Percentiles rank a stretch among this genome's conserved stretches.
These are phyloP conservation scores for Gracilaria gracilis DNA, from an alignment of 23 red algal genomes.

Conservation along the genomic window DNA sequence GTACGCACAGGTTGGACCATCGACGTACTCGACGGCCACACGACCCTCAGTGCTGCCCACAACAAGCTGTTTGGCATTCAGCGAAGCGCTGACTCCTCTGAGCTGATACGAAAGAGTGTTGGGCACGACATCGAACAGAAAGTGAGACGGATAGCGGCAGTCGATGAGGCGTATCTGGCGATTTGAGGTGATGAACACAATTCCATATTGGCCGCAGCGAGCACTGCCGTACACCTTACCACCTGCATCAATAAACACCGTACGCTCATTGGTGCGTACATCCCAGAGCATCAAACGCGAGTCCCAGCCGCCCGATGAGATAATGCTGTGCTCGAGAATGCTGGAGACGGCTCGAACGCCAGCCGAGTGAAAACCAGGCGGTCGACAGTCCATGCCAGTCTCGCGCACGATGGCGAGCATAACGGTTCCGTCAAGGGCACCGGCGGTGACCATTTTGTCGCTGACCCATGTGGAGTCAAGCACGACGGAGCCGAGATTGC, in stretches of 20 bases:
- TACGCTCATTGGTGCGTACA: neutral
- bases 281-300: slow-evolving; percentile 35
- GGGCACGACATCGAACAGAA: slow-evolving; percentile 38
- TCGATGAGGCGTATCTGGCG: slow-evolving; percentile 55
- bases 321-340: slow-evolving; percentile 26
- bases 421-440: slow-evolving; percentile 45
- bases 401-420: slow-evolving; percentile 20
- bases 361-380: slow-evolving; percentile 24
- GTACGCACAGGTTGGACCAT: slow-evolving; percentile 69
- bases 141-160: slow-evolving; percentile 13
- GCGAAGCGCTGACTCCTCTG: slow-evolving; percentile 77
- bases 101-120: slow-evolving; percentile 83
- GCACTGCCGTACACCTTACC: slow-evolving; percentile 44
- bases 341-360: slow-evolving; percentile 41
- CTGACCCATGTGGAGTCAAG: slow-evolving; percentile 44
- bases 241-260: slow-evolving; percentile 1
- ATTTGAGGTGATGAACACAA: slow-evolving; percentile 45
- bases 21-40: slow-evolving; percentile 85
- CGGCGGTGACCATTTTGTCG: slow-evolving; percentile 15
- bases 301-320: slow-evolving; percentile 64
- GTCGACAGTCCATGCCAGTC: slow-evolving; percentile 7
- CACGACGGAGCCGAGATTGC: slow-evolving; percentile 16
- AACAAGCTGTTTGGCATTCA: slow-evolving; percentile 71
- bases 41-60: slow-evolving; percentile 93
- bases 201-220: slow-evolving; percentile 31